Base-by-base conservation (phyloP, 495 filamentous ascomycete species). In the Hypoxylon crocopeplum region DNA sequence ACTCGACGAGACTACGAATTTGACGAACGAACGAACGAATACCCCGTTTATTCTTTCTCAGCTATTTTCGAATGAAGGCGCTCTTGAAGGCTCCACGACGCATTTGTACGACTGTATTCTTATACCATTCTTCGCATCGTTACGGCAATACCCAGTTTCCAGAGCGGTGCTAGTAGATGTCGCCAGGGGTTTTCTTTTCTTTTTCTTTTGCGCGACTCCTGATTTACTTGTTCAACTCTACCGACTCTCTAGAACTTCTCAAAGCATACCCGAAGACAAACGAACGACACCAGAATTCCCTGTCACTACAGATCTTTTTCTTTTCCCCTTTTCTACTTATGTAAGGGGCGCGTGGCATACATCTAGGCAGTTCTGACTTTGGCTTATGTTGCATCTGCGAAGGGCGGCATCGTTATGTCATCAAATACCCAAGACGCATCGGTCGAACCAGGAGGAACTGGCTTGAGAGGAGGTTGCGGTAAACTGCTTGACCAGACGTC, bases 81-180 rank as follows among this genome's bases (percentile, higher is more conserved):
- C 51, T 56, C 47, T 53, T 53, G 36, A 42, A 48, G 37, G 56
- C 34, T 61, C 17, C n/a, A 51, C 48, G 36, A 53, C 57, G 62
- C 57, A 66, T 66, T 56, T 61, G 11, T 55, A 66, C 62, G 62
- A 53, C 41, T 66, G 48, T 64, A 64, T 44, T 56, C 53, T 48
- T 60, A 66, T 61, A 66, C 52, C 47, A 51, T 66, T 61, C 62
- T 61, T 53, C 22, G 62, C 62, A 66, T 57, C 51, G 25, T 45
- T 42, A 53, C 52, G 57, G 57, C 37, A 60, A 61, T 60, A 66
- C 56, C 56, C 62, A 42, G 41, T 48, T 53, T 62, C 40, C 47
- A 29, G 51, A 13, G 49, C 40, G 55, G 44, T 64, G 50, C 50
- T 39, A 39, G 57, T 57, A 57, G 57, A 66, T 34, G 46, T 39